These are phyloP conservation scores for Blastobotrys serpentis DNA, from an alignment of 1,139 yeast species.

Conservation along the genomic window DNA sequence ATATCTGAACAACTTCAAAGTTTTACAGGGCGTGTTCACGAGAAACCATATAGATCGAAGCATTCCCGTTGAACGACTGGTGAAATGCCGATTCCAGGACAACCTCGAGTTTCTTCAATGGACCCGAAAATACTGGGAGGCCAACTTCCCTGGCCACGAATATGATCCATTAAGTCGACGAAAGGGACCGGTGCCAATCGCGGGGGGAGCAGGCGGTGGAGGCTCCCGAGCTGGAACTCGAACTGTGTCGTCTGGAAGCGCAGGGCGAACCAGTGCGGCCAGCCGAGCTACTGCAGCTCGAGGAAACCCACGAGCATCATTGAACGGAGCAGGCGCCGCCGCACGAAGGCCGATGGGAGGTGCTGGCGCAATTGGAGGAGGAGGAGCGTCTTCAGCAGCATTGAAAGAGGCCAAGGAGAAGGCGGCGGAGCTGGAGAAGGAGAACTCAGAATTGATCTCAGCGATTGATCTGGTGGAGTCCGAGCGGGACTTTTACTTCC, in stretches of 20 bases:
- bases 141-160: conserved; percentile 61
- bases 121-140: conserved; percentile 82
- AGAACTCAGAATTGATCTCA: conserved; percentile 53
- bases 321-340: background rate
- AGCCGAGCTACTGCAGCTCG: conserved; percentile 15
- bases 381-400: conserved; percentile 12
- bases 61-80: conserved; percentile 76
- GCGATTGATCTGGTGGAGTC: conserved; percentile 40
- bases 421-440: conserved; percentile 42
- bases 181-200: conserved; percentile 29
- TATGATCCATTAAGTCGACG: conserved; percentile 69
- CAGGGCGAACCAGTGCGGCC: conserved; percentile 13
- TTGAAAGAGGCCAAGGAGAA: conserved; percentile 24
- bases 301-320: background rate
- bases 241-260: conserved; percentile 9
- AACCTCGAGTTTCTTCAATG: conserved; percentile 92
- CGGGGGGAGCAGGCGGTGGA: conserved; percentile 24
- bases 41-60: conserved; percentile 69
- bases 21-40: conserved; percentile 74
- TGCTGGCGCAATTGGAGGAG: conserved; percentile 20
- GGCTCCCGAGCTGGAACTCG: conserved; percentile 13
- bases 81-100: conserved; percentile 89
- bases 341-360: conserved; percentile 8
- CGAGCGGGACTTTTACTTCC: conserved; percentile 88
- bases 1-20: conserved; percentile 74